These are phyloP conservation scores for Garcia nutans DNA, from an alignment of 345 rosid genomes.

Conservation along the genomic window DNA sequence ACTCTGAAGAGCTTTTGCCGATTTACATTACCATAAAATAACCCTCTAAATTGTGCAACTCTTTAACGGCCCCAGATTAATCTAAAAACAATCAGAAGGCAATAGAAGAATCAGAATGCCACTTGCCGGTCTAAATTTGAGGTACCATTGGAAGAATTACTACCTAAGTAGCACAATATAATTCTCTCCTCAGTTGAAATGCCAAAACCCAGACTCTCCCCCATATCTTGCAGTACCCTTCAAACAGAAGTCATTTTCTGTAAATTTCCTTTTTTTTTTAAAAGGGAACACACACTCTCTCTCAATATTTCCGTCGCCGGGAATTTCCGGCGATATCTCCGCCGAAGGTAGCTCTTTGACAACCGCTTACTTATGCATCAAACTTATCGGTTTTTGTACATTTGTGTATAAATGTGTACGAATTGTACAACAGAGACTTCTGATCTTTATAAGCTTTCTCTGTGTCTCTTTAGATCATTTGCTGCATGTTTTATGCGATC, in stretches of 20 bases:
- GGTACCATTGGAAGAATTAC: too few species aligned
- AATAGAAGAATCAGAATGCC: background rate
- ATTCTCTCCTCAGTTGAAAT: background rate
- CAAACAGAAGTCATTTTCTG: slow-evolving; percentile 1
- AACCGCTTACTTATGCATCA: background rate
- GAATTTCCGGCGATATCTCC: slow-evolving; percentile 8
- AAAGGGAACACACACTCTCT: background rate
- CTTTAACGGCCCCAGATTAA: background rate
- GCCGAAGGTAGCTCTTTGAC: background rate
- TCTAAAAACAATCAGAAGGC: background rate
- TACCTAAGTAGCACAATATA: background rate
- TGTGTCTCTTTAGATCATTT: background rate
- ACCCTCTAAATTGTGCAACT: background rate
- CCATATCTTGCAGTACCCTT: background rate
- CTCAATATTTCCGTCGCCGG: background rate
- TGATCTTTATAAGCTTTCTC: background rate
- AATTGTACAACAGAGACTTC: background rate
- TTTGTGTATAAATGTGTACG: background rate
- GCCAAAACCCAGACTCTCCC: background rate
- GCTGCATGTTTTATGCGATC: slow-evolving; percentile 5
- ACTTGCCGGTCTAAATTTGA: background rate
- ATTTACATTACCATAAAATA: background rate
- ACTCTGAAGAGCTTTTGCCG: background rate
- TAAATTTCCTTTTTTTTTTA: background rate
- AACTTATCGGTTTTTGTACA: background rate